Evolutionary conservation across 768 basidiomycete species (phyloP), one percentile per base, ranked within the genome.

Genomic region (Baorangia bicolor): DNA sequence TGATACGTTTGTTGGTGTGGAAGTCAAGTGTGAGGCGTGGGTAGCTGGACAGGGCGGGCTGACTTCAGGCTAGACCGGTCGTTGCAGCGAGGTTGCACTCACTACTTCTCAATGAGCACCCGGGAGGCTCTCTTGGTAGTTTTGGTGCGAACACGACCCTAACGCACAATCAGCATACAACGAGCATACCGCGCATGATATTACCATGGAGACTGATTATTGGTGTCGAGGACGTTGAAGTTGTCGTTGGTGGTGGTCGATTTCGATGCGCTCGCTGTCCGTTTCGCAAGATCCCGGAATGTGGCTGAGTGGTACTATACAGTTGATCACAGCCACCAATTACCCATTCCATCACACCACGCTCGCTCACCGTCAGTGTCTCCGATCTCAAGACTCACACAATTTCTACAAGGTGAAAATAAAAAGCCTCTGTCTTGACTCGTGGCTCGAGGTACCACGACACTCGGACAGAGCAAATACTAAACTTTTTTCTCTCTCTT

Each of bases 91-190:
- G 14, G 23, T 1, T 31, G 35, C 13, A 82, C 90, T 73, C 69
- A 92, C 90, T 98, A 99, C 85, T 98, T 98, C 85, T 99, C 97
- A 72, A 99, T 98, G 77, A 98, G 84, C 68, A 95, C 93, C 61
- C 97, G 88, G 63, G 95, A 98, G 71, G 97, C 96, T 80, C 95
- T 92, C 85, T 99, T 99, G 73, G 95, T 96, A 63, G 97, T 99
- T 82, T 99, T 99, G 69, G 97, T 99, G 74, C 97, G 92, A 79
- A 99, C 96, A 71, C 97, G 94, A 75, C 97, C 97, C 97, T 98
- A 73, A 1, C 20, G 37, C 5, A 51, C 18, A 6, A 40, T 59
- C 0, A 70, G 58, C 53, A 51, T 21, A 34, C 43, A 28, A 8
- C 54, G 43, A 66, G 62, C 52, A 60, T 18, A 53, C 41, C 4